Percentiles rank a stretch among this genome's conserved stretches.
Evolutionary conservation across 139 green algal species (phyloP).

Genomic region (Chlamydomonas urium): DNA sequence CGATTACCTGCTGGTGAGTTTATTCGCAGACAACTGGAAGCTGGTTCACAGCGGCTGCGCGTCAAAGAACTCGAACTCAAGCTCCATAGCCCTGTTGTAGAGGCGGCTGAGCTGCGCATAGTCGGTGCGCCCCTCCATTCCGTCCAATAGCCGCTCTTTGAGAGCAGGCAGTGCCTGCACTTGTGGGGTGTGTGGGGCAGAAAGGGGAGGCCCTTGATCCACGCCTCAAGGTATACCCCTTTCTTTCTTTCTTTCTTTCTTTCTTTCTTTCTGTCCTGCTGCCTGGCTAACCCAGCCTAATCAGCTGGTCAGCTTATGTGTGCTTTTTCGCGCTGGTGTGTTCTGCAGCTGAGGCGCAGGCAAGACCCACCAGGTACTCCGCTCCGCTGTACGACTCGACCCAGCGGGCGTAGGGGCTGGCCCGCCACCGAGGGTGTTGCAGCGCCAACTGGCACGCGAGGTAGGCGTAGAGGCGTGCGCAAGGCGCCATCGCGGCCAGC

Average conservation of each 20-base stretch:
- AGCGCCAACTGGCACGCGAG: constrained; percentile 57
- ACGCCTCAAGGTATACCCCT: too few species aligned
- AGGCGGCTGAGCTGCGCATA: constrained; percentile 15
- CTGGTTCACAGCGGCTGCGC: constrained; percentile 52
- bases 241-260: too few species aligned
- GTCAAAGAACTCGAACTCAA: constrained; percentile 73
- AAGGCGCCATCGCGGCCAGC: constrained; percentile 71
- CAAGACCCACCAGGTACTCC: constrained; percentile 58
- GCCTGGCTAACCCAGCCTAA: too few species aligned
- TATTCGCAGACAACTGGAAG: too few species aligned
- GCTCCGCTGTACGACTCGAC: constrained; percentile 51
- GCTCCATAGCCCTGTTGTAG: constrained; percentile 63
- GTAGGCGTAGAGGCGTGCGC: constrained; percentile 69
- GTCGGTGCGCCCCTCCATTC: constrained; percentile 18
- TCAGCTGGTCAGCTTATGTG: too few species aligned
- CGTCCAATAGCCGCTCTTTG: constrained; percentile 39
- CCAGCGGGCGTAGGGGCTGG: constrained; percentile 54
- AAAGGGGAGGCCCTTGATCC: too few species aligned
- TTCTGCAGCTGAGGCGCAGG: too few species aligned
- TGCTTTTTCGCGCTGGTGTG: too few species aligned
- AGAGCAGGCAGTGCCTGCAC: constrained; percentile 29
- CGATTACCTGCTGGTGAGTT: too few species aligned
- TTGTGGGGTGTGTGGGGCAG: too few species aligned
- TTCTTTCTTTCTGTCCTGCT: too few species aligned
- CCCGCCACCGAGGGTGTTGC: not conserved